Base-by-base conservation (phyloP, 768 basidiomycete genomes). In the Jaapia argillacea region DNA sequence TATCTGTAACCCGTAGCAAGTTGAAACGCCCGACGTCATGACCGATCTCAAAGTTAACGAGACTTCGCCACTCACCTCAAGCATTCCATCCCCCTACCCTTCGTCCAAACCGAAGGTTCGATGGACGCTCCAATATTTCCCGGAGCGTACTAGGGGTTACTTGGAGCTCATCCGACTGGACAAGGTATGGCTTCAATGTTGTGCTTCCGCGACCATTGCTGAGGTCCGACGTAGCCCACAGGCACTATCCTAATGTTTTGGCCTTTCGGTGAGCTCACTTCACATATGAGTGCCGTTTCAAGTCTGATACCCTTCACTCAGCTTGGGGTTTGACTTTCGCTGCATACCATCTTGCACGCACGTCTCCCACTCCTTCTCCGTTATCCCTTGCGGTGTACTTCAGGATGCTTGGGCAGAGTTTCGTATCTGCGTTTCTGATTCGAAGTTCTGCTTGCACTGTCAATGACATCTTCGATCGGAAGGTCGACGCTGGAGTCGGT, bases 401-500 rank as follows among this genome's bases (percentile, higher is more conserved):
- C 21, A 23, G 49, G 6, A 45, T 58, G 38, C 50, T 72, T 6
- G 28, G 59, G 6, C 59, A 63, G 36, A 68, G 58, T 43, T 48
- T 68, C 2, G 41, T 70, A 24, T 63, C 61, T 3, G 69, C 71
- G 1, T 66, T 72, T 43, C 50, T 67, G 24, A 47, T 74, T 24
- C 67, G 69, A 26, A 59, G 68, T 42, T 72, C 74, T 2, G 75
- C 73, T 1, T 75, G 74, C 48, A 73, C 74, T 2, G 58, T 75
- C 24, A 76, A 77, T 45, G 75, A 77, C 45, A 75, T 77, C 14
- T 67, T 73, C 41, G 75, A 77, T 52, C 63, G 69, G 10, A 51
- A 71, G 20, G 60, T 74, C 51, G 75, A 77, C 51, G 71, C 68
- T 18, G 68, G 67, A 41, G 73, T 77, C 45, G 73, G 75, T 72